A percentile compares a stretch with the other conserved stretches of the same genome.
These are phyloP conservation scores for Trichophyton mentagrophytes DNA, from an alignment of 2,329 filamentous ascomycete genomes.

Conservation along the genomic window DNA sequence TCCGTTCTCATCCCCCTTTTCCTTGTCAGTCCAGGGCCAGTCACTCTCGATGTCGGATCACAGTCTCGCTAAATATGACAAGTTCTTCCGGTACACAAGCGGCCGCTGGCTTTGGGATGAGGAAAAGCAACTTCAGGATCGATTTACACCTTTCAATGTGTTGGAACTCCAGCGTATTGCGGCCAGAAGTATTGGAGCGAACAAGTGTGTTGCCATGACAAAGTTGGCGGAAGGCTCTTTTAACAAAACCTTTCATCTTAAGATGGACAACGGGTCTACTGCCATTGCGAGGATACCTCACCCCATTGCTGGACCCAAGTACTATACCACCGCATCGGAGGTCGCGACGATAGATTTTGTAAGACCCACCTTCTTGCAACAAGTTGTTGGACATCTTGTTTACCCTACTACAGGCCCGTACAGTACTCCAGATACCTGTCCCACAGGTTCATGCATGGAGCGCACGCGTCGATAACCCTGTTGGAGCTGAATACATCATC, in stretches of 20 bases:
- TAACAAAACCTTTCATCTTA: conserved; percentile 26
- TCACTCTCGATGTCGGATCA: no score
- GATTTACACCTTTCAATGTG: conserved; percentile 24
- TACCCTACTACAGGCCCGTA: conserved; percentile 8
- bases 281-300: conserved; percentile 14
- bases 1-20: no score
- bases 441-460: not conserved
- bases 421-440: not conserved
- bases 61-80: no score
- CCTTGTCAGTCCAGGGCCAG: no score
- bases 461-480: conserved; percentile 22
- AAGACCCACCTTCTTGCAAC: not conserved
- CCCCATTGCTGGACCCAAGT: conserved; percentile 10
- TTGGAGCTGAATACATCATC: conserved; percentile 32
- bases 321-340: conserved; percentile 12
- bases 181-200: conserved; percentile 17
- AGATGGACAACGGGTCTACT: conserved; percentile 16
- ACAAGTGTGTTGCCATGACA: conserved; percentile 23
- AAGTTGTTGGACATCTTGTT: no score
- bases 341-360: conserved; percentile 15
- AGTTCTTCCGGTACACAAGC: conserved; percentile 19
- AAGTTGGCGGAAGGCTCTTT: conserved; percentile 29
- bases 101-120: conserved; percentile 25
- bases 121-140: conserved; percentile 18
- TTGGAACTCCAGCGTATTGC: conserved; percentile 21